Base-by-base conservation (phyloP, 169 alveolate species). In the Plasmodium inui region DNA sequence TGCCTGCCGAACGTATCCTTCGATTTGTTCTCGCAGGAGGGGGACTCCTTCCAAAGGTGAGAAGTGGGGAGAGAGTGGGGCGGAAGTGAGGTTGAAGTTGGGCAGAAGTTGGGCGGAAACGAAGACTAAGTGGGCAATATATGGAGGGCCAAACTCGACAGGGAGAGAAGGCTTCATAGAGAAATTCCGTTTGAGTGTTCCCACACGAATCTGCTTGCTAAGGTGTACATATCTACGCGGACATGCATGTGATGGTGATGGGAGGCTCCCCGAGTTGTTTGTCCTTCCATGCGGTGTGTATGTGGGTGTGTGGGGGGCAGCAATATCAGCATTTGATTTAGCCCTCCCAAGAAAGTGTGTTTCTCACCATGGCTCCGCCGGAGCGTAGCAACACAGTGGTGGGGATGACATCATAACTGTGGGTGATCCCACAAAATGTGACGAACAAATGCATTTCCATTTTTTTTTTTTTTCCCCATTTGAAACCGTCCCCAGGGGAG, bases 1-100 rank as follows among this genome's bases (percentile, higher is more conserved):
- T 50, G 78, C n/a, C 44, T 86, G 32, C 93, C 93, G 32, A 86
- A 86, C 41, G 46, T 86, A 39, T 74, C 93, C 30, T 86, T 86
- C 61, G 93, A 86, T 86, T 28, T 86, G 19, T 76, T 76, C 70
- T 46, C 57, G 26, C 61, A 74, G 19, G 85, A 86, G 55, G 26
- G 50, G 55, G 50, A 86, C 37, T 32, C 46, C 67, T 28, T 17
- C 10, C 81, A 74, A 74, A 74, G 44, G 93, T 86, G 80, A 74
- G 71, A 53, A 19, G 37, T 28, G 30, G 30, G 30, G 76, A 0
- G 76, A 0, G 12, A 2, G 26, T n/a, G 71, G 28, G 4, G 26
- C 6, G 6, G 71, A 5, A 55, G 71, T 1, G 71, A 7, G 26
- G 71, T 2, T n/a, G n/a, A n/a, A n/a, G n/a, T n/a, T n/a, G n/a